Percentiles rank a stretch among this genome's conserved stretches.
phyloP scores from a whole-genome alignment of 2,329 filamentous ascomycete species.

The Alternaria novae-zelandiae region DNA sequence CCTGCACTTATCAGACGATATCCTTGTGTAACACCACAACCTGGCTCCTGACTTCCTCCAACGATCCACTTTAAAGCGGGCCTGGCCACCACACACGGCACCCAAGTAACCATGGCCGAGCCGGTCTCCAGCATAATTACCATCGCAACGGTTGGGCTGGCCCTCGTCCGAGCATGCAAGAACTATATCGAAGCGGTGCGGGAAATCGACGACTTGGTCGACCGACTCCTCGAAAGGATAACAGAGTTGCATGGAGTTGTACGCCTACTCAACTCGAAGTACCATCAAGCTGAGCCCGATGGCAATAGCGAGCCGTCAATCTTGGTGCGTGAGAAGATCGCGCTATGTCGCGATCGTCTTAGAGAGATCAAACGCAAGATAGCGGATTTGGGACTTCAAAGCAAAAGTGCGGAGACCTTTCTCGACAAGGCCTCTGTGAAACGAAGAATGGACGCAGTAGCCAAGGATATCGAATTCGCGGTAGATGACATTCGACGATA shows the following conservation, averaged over 20 bases:
- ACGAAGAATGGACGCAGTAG: slow-evolving; percentile 8
- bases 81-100: not conserved
- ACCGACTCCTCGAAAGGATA: slow-evolving; percentile 6
- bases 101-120: slow-evolving; percentile 22
- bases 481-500: slow-evolving; percentile 16
- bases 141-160: slow-evolving; percentile 13
- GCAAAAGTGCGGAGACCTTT: slow-evolving; percentile 9
- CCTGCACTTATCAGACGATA: not conserved
- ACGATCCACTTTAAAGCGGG: not conserved
- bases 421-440: slow-evolving; percentile 15
- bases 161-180: slow-evolving; percentile 14
- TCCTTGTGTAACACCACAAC: not conserved
- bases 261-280: slow-evolving; percentile 13
- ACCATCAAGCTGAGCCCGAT: not conserved
- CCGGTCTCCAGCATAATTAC: slow-evolving; percentile 18
- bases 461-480: slow-evolving; percentile 15
- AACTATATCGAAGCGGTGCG: slow-evolving; percentile 14
- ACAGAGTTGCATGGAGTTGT: slow-evolving; percentile 12
- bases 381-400: slow-evolving; percentile 8
- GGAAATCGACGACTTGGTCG: slow-evolving; percentile 6
- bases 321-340: slow-evolving; percentile 11
- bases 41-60: not conserved
- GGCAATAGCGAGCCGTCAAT: slow-evolving; percentile 2
- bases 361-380: slow-evolving; percentile 10
- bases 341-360: slow-evolving; percentile 6